Conservation (phyloP, 805 yeast species). For the Blastobotrys parvus region DNA sequence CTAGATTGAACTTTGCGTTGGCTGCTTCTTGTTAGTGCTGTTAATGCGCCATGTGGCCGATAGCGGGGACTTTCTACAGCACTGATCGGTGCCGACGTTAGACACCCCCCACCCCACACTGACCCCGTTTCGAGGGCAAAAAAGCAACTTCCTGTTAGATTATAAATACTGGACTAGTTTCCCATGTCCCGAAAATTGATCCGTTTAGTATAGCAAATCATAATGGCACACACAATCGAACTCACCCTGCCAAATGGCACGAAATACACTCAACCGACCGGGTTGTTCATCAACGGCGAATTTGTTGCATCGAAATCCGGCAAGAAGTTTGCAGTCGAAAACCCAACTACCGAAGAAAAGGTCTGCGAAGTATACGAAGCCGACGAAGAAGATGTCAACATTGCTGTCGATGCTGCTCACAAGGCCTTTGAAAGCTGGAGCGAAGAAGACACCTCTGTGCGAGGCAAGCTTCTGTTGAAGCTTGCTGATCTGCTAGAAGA, state of each 20-base stretch:
- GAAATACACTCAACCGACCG: slow-evolving; percentile 71
- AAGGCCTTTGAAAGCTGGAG: slow-evolving; percentile 76
- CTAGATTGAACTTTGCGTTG: no score
- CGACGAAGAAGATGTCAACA: slow-evolving; percentile 63
- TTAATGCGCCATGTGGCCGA: no score
- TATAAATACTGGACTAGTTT: no score
- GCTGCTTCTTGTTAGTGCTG: no score
- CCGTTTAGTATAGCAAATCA: no score
- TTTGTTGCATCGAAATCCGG: slow-evolving; percentile 52
- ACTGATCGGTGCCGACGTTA: no score
- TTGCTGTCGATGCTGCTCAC: slow-evolving; percentile 76
- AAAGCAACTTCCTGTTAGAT: no score
- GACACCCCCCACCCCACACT: no score
- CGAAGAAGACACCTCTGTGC: slow-evolving; percentile 51
- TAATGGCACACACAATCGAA: slow-evolving; percentile 8
- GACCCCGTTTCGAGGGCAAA: no score
- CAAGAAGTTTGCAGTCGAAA: slow-evolving; percentile 45
- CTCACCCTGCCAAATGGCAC: slow-evolving; percentile 59
- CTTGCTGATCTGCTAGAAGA: slow-evolving; percentile 74
- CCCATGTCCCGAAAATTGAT: no score
- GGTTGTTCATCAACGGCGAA: slow-evolving; percentile 82
- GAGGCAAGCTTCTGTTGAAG: slow-evolving; percentile 56
- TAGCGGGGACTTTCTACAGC: no score
- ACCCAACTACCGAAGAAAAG: slow-evolving; percentile 40
- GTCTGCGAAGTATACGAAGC: slow-evolving; percentile 65